Evolutionary conservation across 345 rosid species (phyloP).

Genomic region (Gossypium thurberi): DNA sequence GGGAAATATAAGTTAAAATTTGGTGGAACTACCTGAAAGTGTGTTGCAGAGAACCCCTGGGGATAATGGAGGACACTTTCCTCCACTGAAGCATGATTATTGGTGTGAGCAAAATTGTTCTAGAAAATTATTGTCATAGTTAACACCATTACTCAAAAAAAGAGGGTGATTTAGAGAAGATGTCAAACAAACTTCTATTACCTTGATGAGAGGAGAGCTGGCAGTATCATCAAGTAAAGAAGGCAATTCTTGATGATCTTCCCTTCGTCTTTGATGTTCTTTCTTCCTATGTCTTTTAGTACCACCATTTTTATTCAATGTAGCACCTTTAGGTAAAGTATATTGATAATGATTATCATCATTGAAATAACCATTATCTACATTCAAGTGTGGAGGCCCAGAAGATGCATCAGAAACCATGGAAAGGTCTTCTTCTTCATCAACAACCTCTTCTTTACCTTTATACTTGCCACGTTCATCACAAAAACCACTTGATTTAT

Average conservation of each 20-base stretch:
- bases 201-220: conserved; percentile 60
- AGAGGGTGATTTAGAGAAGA: background rate
- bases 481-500: conserved; percentile 4
- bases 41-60: conserved; percentile 63
- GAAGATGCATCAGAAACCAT: conserved; percentile 99
- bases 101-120: conserved; percentile 29
- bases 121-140: conserved; percentile 17
- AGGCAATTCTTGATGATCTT: conserved; percentile 27
- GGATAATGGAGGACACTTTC: conserved; percentile 47
- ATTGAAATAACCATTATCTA: conserved; percentile 30
- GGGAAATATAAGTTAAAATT: background rate
- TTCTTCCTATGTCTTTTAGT: conserved; percentile 29
- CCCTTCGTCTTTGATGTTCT: conserved; percentile 29
- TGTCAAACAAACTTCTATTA: background rate
- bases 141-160: background rate
- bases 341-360: conserved; percentile 15
- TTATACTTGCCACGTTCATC: background rate
- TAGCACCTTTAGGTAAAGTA: conserved; percentile 14
- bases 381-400: conserved; percentile 67
- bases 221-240: conserved; percentile 88
- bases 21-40: conserved; percentile 43
- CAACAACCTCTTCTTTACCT: conserved; percentile 18
- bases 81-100: conserved; percentile 45
- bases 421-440: conserved; percentile 72
- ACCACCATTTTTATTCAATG: conserved; percentile 16